A percentile compares a stretch with the other conserved stretches of the same genome.
Evolutionary conservation across 345 rosid species (phyloP).

Genomic region (Luvunga scandens): DNA sequence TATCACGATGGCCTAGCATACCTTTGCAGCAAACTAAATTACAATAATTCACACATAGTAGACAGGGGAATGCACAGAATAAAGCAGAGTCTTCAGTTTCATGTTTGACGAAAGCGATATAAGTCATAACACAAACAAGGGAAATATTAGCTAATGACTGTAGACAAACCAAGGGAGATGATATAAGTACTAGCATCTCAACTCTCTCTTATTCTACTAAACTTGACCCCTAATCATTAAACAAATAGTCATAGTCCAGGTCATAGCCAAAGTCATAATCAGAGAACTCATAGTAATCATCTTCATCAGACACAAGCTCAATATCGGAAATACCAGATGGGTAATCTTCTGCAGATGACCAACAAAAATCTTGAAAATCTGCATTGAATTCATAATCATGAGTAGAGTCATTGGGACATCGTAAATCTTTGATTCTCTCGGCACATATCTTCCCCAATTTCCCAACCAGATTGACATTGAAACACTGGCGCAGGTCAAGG

Average conservation of each 20-base stretch:
- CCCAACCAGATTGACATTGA: slow-evolving; percentile 40
- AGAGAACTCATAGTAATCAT: slow-evolving; percentile 31
- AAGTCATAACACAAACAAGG: not conserved
- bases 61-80: not conserved
- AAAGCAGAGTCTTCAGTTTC: not conserved
- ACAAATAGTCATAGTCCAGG: slow-evolving; percentile 2
- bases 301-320: slow-evolving; percentile 39
- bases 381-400: slow-evolving; percentile 41
- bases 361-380: not conserved
- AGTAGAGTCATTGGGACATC: slow-evolving; percentile 47
- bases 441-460: slow-evolving; percentile 45
- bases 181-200: not conserved
- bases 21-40: no score
- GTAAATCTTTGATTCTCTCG: slow-evolving; percentile 41
- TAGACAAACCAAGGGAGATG: not conserved
- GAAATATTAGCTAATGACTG: not conserved
- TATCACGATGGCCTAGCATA: not conserved
- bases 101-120: not conserved
- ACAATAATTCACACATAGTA: no score
- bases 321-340: slow-evolving; percentile 38
- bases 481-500: slow-evolving; percentile 72
- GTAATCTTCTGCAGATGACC: slow-evolving; percentile 31
- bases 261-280: slow-evolving; percentile 14
- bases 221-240: not conserved
- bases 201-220: not conserved